Base-by-base conservation (phyloP, 257 asterid species). In the Solanum arcanum region DNA sequence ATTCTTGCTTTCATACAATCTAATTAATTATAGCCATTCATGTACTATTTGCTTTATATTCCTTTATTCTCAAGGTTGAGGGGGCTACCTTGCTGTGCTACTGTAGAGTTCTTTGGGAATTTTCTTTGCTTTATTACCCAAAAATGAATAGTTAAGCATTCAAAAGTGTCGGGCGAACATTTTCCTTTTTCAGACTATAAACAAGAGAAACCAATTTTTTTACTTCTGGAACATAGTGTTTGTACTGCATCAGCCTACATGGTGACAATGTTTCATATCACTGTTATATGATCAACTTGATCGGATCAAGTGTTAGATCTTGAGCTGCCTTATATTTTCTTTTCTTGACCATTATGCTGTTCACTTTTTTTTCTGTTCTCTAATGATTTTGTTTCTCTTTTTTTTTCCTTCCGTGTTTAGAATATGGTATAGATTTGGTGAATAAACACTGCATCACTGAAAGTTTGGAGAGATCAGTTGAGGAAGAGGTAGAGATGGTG, bases 361-460 rank as follows among this genome's bases (percentile, higher is more conserved):
- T 46, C 31, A 11, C 14, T 49, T 15, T 10, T 27, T 27, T 25
- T 80, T 76, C 46, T 49, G 29, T 81, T 49, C 85, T 27, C 25
- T 66, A 80, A 7, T 52, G n/a, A 44, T n/a, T 39, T 21, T 60
- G 33, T 81, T 16, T 3, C 47, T 16, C 12, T 42, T 3, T 47
- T 6, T 83, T 47, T 86, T 46, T 5, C 20, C 33, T 85, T 80
- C 20, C 8, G 20, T 18, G 31, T 88, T 88, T 91, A 93, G 98
- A 89, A 59, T 83, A 81, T 89, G 87, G 89, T 83, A 93, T 83
- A 86, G 90, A 90, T 84, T 69, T 69, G 86, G 88, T 88, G 90
- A 87, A 83, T 85, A 89, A 86, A 44, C 93, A 92, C 88, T 89
- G 56, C 88, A 87, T 76, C 13, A 27, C 56, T 35, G 92, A 87